Evolutionary conservation across 257 asterid species (phyloP).

Genomic region (Fraxinus quadrangulata): DNA sequence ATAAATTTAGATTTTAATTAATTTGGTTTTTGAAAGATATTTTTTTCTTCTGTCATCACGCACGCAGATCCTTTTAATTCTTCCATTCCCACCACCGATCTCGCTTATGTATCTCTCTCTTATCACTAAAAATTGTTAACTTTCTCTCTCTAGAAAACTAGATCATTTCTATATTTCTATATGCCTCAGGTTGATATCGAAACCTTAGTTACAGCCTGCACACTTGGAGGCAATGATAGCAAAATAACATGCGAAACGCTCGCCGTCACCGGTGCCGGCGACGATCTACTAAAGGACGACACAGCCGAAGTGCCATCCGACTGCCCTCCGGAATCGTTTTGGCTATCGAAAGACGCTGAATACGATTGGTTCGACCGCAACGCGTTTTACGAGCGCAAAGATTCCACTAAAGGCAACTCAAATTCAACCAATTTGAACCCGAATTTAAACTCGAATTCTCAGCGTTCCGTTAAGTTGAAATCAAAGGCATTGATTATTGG

Average conservation of each 20-base stretch:
- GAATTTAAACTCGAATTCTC: conserved; percentile 43
- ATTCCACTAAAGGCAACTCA: conserved; percentile 61
- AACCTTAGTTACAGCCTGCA: conserved; percentile 50
- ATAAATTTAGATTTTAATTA: too few relatives aligned
- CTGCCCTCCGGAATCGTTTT: conserved; percentile 83
- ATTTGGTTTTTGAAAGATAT: not conserved
- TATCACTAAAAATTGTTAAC: not conserved
- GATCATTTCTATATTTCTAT: not conserved
- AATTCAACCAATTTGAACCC: conserved; percentile 28
- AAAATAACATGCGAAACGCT: conserved; percentile 53
- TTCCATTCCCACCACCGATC: not conserved
- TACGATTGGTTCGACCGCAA: conserved; percentile 84
- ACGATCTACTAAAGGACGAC: conserved; percentile 19
- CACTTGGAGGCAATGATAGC: conserved; percentile 49
- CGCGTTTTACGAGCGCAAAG: conserved; percentile 73
- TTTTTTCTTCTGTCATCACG: not conserved
- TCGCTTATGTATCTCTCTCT: not conserved
- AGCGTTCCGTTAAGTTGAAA: conserved; percentile 40
- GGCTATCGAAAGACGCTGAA: conserved; percentile 86
- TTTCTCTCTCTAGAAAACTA: not conserved
- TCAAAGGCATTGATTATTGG: conserved; percentile 55
- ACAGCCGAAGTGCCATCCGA: conserved; percentile 39
- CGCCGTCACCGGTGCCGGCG: conserved; percentile 18
- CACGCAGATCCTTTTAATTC: not conserved
- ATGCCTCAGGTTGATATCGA: conserved; percentile 74